Percentiles rank a stretch among this genome's conserved stretches.
Evolutionary conservation across 2,329 filamentous ascomycete species (phyloP).

Genomic region (Penicillium olsonii): DNA sequence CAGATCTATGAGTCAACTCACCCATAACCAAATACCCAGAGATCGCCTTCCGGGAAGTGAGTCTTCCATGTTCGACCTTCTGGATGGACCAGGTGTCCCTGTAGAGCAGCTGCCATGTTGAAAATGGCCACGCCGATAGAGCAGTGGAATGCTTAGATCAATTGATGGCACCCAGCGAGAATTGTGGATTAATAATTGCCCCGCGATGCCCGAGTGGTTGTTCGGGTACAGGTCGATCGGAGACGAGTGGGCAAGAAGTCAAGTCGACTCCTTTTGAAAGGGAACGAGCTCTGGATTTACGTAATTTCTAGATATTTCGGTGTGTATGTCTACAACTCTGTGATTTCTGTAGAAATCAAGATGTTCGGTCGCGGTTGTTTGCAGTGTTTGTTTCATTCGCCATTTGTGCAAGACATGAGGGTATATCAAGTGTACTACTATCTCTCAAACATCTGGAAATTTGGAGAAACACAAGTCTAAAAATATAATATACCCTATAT

Average conservation of each 20-base stretch:
- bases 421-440: no score
- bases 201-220: background rate
- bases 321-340: no score
- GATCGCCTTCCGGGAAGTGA: constrained; percentile 60
- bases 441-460: no score
- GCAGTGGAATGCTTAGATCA: background rate
- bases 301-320: no score
- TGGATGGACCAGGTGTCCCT: constrained; percentile 25
- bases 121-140: background rate
- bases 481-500: no score
- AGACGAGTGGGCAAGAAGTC: background rate
- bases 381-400: constrained; percentile 5
- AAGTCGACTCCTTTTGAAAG: background rate
- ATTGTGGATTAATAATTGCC: constrained; percentile 2
- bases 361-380: background rate
- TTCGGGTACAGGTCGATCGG: background rate
- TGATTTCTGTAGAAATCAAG: background rate
- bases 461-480: no score
- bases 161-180: background rate
- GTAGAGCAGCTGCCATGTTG: constrained; percentile 17
- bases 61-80: constrained; percentile 45
- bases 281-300: no score
- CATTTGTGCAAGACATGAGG: background rate
- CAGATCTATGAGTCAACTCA: constrained; percentile 48
- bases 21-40: constrained; percentile 99